Percentiles rank a stretch among this genome's conserved stretches.
Evolutionary conservation across 306 rosid species (phyloP).

Genomic region (Oxytropis ochrocephala): DNA sequence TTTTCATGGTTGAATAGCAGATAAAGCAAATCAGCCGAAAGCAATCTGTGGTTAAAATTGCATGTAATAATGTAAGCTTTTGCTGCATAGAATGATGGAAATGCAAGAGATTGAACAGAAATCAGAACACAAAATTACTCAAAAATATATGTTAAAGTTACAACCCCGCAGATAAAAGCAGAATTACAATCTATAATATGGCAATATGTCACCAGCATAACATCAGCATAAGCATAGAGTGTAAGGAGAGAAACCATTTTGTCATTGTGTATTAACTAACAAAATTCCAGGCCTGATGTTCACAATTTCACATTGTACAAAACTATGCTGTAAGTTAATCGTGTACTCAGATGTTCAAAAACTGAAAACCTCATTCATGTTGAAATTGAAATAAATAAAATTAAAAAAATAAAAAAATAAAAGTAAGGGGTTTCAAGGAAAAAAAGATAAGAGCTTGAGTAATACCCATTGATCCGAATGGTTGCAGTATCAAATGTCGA

Average conservation of each 20-base stretch:
- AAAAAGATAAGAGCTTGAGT: background rate
- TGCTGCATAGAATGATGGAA: background rate
- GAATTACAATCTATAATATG: background rate
- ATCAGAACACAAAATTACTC: background rate
- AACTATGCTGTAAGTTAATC: background rate
- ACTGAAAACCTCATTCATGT: background rate
- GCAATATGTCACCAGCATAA: background rate
- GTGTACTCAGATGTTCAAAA: background rate
- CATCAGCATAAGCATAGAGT: background rate
- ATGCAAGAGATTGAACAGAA: background rate
- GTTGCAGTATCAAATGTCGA: slow-evolving; percentile 33
- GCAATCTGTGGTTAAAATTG: background rate
- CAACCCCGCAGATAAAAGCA: background rate
- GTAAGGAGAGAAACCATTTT: background rate
- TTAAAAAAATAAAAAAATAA: background rate
- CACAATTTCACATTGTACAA: background rate
- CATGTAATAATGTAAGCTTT: background rate
- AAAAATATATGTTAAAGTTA: background rate
- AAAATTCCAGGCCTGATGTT: background rate
- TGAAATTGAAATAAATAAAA: too few relatives aligned
- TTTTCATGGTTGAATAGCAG: slow-evolving; percentile 14
- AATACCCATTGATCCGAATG: slow-evolving; percentile 90
- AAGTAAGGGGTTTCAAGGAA: background rate
- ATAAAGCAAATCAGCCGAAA: slow-evolving; percentile 15
- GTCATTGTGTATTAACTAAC: background rate